Percentiles rank a stretch among this genome's conserved stretches.
phyloP scores from a whole-genome alignment of 345 rosid genomes.

The Durio zibethinus region DNA sequence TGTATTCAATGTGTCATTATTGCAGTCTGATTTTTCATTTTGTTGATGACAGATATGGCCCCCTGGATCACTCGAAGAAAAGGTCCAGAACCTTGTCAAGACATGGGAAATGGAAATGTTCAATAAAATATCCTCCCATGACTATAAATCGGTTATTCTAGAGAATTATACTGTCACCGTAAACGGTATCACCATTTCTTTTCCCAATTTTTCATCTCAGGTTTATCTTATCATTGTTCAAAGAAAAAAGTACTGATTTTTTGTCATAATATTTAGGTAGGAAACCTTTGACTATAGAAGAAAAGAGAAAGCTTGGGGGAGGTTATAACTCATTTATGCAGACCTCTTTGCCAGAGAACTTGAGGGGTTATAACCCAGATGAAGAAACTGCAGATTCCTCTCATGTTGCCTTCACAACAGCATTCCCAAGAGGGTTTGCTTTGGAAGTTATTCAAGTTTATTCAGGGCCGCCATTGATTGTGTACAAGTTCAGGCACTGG shows the following conservation, averaged over 20 bases:
- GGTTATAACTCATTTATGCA: constrained; percentile 57
- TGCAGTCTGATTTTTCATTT: not conserved
- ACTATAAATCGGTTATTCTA: constrained; percentile 37
- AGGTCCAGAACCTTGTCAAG: constrained; percentile 61
- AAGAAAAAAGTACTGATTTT: not conserved
- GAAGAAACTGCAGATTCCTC: constrained; percentile 36
- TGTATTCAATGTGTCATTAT: not conserved
- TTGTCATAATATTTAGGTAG: constrained; percentile 32
- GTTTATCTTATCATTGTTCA: not conserved
- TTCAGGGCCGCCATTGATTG: constrained; percentile 51
- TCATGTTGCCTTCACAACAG: constrained; percentile 41
- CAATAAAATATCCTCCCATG: constrained; percentile 35
- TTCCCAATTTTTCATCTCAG: too few relatives aligned
- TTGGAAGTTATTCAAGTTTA: constrained; percentile 55
- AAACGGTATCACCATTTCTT: constrained; percentile 40
- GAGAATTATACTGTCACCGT: constrained; percentile 35
- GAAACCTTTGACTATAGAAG: constrained; percentile 41
- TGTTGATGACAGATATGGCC: constrained; percentile 45
- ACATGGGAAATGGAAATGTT: constrained; percentile 73
- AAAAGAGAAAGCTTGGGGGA: constrained; percentile 43
- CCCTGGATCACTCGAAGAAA: constrained; percentile 54
- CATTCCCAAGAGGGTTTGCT: constrained; percentile 63
- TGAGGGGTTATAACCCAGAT: constrained; percentile 34
- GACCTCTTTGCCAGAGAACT: constrained; percentile 46
- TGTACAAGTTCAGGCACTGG: constrained; percentile 77